Conservation (phyloP, 2,329 filamentous ascomycete genomes). For the Leptographium wingfieldii region DNA sequence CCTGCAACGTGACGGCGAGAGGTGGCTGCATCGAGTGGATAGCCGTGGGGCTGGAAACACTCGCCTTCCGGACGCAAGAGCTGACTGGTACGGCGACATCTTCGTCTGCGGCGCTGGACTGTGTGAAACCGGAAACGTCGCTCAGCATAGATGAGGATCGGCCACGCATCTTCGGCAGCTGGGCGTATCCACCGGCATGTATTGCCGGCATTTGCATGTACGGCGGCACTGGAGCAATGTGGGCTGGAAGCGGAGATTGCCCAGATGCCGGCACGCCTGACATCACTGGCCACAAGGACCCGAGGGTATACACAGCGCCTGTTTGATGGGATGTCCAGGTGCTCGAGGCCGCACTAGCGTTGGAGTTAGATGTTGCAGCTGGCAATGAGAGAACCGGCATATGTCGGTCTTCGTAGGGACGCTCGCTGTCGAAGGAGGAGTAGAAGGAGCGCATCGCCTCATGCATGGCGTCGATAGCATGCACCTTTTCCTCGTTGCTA, state of each 20-base stretch:
- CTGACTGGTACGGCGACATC: conserved; percentile 14
- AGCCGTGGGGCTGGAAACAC: conserved; percentile 4
- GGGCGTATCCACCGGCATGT: neutral
- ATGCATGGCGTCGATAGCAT: conserved; percentile 23
- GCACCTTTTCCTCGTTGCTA: conserved; percentile 26
- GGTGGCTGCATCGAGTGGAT: conserved; percentile 8
- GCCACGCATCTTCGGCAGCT: conserved; percentile 30
- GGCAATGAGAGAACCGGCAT: neutral
- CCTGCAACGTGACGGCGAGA: conserved; percentile 10
- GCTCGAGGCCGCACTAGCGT: neutral
- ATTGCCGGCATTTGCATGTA: conserved; percentile 17
- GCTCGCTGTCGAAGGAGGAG: conserved; percentile 28
- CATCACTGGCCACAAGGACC: neutral
- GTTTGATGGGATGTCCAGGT: conserved; percentile 9
- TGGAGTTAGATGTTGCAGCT: neutral
- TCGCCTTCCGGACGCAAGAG: neutral
- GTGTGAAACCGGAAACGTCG: conserved; percentile 53
- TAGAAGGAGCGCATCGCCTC: conserved; percentile 27
- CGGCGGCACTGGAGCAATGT: conserved; percentile 13
- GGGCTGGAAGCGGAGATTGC: conserved; percentile 6
- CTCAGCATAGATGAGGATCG: conserved; percentile 56
- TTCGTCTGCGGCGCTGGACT: conserved; percentile 43
- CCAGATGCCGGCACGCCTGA: neutral
- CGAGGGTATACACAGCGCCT: neutral
- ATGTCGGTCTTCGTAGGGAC: conserved; percentile 24